Evolutionary conservation across 805 yeast genomes (phyloP).

Genomic region (Saccharomyces kudriavzevii): DNA sequence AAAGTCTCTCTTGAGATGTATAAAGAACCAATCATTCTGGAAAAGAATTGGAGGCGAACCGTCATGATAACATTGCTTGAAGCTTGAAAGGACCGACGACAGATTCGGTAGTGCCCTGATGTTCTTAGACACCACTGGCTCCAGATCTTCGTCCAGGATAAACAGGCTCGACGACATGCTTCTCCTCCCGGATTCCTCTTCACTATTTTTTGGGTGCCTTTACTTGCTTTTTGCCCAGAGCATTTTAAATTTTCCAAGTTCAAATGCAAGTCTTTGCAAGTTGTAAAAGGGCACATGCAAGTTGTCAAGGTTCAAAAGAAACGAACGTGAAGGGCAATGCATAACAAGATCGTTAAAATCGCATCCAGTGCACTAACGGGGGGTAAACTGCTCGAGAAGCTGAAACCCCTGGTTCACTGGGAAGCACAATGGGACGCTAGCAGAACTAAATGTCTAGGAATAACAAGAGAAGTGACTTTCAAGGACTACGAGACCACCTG

Average conservation of each 20-base stretch:
- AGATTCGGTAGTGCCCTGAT: constrained; percentile 21
- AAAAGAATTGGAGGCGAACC: constrained; percentile 15
- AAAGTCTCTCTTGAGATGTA: constrained; percentile 21
- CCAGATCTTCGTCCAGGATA: constrained; percentile 25
- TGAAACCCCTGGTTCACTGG: constrained; percentile 26
- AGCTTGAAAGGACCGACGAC: constrained; percentile 13
- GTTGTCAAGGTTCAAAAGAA: neutral
- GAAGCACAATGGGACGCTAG: neutral
- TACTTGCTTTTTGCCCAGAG: neutral
- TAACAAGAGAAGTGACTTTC: constrained; percentile 36
- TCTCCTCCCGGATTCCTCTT: constrained; percentile 1
- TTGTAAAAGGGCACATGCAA: neutral
- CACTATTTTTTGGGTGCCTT: neutral
- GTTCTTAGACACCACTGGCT: constrained; percentile 22
- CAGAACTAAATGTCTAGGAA: neutral
- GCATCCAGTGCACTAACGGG: constrained; percentile 25
- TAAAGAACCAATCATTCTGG: constrained; percentile 12
- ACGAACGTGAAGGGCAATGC: constrained; percentile 21
- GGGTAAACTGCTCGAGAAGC: constrained; percentile 14
- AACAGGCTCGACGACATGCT: constrained; percentile 23
- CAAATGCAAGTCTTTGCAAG: neutral
- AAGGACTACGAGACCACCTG: constrained; percentile 54
- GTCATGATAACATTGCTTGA: constrained; percentile 13
- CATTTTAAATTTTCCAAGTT: neutral
- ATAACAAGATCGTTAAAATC: constrained; percentile 31